Evolutionary conservation across 1,139 yeast genomes (phyloP).

Genomic region (Eremothecium gossypii): DNA sequence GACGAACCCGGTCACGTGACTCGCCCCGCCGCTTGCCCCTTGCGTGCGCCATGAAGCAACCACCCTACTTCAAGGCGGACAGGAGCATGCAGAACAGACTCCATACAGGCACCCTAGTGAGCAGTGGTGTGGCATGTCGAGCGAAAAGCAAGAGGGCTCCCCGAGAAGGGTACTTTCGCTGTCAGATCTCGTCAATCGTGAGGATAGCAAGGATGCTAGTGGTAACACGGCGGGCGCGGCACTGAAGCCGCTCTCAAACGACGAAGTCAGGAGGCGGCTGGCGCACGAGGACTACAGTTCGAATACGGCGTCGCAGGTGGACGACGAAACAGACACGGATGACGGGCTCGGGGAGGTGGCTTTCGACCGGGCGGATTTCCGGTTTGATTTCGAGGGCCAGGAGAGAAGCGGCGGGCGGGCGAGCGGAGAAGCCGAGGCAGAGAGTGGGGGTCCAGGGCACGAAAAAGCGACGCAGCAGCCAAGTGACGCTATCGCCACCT

Average conservation of each 20-base stretch:
- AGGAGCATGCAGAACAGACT: no score
- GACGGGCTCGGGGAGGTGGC: constrained; percentile 28
- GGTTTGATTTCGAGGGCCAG: constrained; percentile 29
- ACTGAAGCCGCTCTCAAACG: constrained; percentile 7
- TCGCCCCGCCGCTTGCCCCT: no score
- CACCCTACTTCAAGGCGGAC: no score
- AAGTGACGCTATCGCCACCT: neutral
- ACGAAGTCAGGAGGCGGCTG: constrained; percentile 5
- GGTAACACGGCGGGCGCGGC: constrained; percentile 2
- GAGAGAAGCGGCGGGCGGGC: constrained; percentile 6
- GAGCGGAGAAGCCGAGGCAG: neutral
- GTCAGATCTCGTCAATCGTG: constrained; percentile 30
- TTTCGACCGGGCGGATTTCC: constrained; percentile 24
- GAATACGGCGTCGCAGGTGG: neutral
- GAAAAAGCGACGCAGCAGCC: constrained; percentile 1
- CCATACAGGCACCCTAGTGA: no score
- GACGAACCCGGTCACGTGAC: no score
- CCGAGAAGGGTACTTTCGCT: constrained; percentile 24
- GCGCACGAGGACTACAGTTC: constrained; percentile 1
- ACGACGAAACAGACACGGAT: constrained; percentile 30
- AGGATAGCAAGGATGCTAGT: constrained; percentile 15
- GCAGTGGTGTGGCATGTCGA: no score
- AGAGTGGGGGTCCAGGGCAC: neutral
- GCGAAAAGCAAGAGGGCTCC: no score
- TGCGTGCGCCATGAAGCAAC: no score